Evolutionary conservation across 1,139 yeast species (phyloP).

Genomic region (Candida sp.): DNA sequence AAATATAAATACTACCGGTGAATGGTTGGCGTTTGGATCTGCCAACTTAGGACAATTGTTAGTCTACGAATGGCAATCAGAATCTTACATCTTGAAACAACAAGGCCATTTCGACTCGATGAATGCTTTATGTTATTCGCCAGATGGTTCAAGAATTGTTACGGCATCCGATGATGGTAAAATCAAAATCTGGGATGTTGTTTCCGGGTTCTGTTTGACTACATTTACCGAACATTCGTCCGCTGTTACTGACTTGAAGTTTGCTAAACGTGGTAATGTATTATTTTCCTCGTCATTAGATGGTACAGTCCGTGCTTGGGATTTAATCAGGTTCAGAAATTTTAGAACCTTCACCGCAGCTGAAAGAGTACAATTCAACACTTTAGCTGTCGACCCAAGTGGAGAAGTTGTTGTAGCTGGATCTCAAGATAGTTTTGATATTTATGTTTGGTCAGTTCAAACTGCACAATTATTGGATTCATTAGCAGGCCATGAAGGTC

Average conservation of each 20-base stretch:
- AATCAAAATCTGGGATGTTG: conserved; percentile 93
- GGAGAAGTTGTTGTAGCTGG: conserved; percentile 98
- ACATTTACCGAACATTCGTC: conserved; percentile 92
- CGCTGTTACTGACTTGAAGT: conserved; percentile 83
- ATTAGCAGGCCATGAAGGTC: conserved; percentile 93
- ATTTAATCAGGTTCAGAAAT: conserved; percentile 85
- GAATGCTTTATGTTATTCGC: conserved; percentile 82
- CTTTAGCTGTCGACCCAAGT: conserved; percentile 94
- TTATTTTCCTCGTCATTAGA: conserved; percentile 88
- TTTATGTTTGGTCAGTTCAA: conserved; percentile 97
- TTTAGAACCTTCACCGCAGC: conserved; percentile 94
- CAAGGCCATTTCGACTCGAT: conserved; percentile 96
- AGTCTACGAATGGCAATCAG: conserved; percentile 99
- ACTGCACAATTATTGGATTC: conserved; percentile 88
- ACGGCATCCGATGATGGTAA: conserved; percentile 98
- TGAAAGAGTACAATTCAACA: conserved; percentile 80
- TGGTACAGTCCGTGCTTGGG: conserved; percentile 99
- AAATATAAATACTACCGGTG: conserved; percentile 78
- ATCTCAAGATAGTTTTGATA: conserved; percentile 83
- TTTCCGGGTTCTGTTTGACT: conserved; percentile 87
- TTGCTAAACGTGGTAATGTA: conserved; percentile 86
- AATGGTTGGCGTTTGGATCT: conserved; percentile 97
- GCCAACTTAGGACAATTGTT: conserved; percentile 83
- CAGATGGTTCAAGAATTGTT: conserved; percentile 90
- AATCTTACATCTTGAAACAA: conserved; percentile 89